Conservation (phyloP, 805 yeast genomes). For the Yamadazyma scolyti region DNA sequence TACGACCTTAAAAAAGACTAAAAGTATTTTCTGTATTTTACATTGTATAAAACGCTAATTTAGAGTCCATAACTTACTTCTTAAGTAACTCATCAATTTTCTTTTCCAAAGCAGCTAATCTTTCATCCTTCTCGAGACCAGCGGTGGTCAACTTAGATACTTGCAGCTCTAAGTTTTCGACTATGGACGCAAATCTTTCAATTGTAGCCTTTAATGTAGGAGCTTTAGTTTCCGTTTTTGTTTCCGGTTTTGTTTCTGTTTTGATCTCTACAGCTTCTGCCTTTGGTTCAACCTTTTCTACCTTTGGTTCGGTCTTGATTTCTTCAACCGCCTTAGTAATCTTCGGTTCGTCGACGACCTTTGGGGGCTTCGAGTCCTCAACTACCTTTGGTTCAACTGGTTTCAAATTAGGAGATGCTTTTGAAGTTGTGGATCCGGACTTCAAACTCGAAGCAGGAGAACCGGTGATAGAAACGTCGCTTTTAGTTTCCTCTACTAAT, state of each 20-base stretch:
- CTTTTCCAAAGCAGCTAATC: constrained; percentile 52
- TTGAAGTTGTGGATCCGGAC: constrained; percentile 5
- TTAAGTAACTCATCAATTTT: constrained; percentile 55
- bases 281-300: constrained; percentile 12
- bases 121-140: constrained; percentile 63
- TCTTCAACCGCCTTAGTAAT: not conserved
- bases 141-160: constrained; percentile 49
- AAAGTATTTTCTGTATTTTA: not conserved
- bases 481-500: constrained; percentile 8
- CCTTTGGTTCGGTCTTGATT: not conserved
- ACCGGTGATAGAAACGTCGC: constrained; percentile 6
- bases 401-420: constrained; percentile 1
- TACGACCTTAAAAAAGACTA: constrained; percentile 48
- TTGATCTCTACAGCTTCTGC: constrained; percentile 12
- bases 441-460: constrained; percentile 11
- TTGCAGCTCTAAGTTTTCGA: constrained; percentile 53
- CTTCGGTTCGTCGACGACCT: constrained; percentile 1
- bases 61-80: constrained; percentile 18
- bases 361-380: constrained; percentile 6
- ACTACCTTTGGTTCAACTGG: constrained; percentile 9
- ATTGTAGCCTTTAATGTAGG: constrained; percentile 70
- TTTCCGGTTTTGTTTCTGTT: constrained; percentile 13
- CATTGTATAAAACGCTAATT: not conserved
- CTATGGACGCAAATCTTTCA: constrained; percentile 60
- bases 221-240: constrained; percentile 34